A percentile compares a stretch with the other conserved stretches of the same genome.
Evolutionary conservation across 352 stramenopile species (phyloP).

Genomic region (Globisporangium viniferum): DNA sequence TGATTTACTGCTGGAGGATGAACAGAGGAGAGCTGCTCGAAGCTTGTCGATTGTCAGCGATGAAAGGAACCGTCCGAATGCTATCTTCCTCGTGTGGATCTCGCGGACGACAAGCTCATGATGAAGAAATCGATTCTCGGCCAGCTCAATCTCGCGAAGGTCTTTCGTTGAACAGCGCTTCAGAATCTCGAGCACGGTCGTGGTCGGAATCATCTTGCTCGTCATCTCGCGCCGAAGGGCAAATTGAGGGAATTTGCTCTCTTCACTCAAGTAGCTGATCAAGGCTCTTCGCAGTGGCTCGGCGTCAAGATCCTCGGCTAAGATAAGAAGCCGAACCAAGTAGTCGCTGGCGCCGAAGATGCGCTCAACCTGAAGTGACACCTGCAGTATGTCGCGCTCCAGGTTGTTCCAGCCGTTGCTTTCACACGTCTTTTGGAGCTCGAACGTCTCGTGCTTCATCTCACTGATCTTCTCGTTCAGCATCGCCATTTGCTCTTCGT

Average conservation of each 20-base stretch:
- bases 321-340: conserved; percentile 63
- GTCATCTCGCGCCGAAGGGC: conserved; percentile 65
- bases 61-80: conserved; percentile 49
- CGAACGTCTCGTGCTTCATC: conserved; percentile 42
- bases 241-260: conserved; percentile 52
- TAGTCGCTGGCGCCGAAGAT: conserved; percentile 77
- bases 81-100: conserved; percentile 58
- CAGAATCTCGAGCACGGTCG: conserved; percentile 58
- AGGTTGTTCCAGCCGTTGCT: conserved; percentile 50
- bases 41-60: conserved; percentile 59
- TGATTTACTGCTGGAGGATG: background rate
- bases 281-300: conserved; percentile 51
- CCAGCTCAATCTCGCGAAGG: conserved; percentile 42
- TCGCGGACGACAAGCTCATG: conserved; percentile 58
- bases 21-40: conserved; percentile 25
- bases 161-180: conserved; percentile 52
- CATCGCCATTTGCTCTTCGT: conserved; percentile 38
- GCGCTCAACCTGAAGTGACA: conserved; percentile 51
- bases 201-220: conserved; percentile 68
- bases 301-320: conserved; percentile 68
- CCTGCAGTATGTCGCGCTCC: conserved; percentile 51
- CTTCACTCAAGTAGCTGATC: conserved; percentile 52
- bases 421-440: conserved; percentile 51
- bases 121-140: conserved; percentile 46
- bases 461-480: conserved; percentile 35